phyloP scores from a whole-genome alignment of 176 grass and related monocot species.

The Carex kokanica region DNA sequence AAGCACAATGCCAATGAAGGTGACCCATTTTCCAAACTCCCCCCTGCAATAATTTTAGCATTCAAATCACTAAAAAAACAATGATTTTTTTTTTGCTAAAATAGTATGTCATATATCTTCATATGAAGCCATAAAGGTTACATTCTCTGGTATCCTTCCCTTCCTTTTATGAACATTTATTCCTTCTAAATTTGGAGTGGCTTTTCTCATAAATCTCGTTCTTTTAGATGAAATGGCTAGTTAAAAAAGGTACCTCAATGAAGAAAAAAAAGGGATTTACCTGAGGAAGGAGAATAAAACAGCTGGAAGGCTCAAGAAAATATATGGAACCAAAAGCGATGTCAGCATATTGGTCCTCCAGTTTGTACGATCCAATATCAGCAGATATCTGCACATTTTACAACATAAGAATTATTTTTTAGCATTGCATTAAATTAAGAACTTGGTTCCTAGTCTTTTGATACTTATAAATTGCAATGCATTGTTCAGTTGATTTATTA shows the following conservation, averaged over 20 bases:
- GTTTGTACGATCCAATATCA: conserved; percentile 88
- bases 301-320: conserved; percentile 76
- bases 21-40: conserved; percentile 80
- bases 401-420: conserved; percentile 6
- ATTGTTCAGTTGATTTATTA: not conserved
- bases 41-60: conserved; percentile 50
- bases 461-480: not conserved
- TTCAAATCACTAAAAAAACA: conserved; percentile 15
- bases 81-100: not conserved
- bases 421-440: not conserved
- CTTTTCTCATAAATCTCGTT: not conserved
- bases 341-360: conserved; percentile 98
- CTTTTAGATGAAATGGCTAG: not conserved
- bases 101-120: no score
- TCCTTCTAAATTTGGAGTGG: not conserved
- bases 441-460: not conserved
- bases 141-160: not conserved
- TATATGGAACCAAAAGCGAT: conserved; percentile 78
- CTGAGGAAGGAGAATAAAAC: conserved; percentile 59
- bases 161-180: not conserved
- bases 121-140: not conserved
- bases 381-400: conserved; percentile 57
- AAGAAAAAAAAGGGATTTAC: conserved; percentile 10
- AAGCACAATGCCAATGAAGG: conserved; percentile 62
- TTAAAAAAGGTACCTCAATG: not conserved